phyloP scores from a whole-genome alignment of 106 monocot species.

The Allium cepa region DNA sequence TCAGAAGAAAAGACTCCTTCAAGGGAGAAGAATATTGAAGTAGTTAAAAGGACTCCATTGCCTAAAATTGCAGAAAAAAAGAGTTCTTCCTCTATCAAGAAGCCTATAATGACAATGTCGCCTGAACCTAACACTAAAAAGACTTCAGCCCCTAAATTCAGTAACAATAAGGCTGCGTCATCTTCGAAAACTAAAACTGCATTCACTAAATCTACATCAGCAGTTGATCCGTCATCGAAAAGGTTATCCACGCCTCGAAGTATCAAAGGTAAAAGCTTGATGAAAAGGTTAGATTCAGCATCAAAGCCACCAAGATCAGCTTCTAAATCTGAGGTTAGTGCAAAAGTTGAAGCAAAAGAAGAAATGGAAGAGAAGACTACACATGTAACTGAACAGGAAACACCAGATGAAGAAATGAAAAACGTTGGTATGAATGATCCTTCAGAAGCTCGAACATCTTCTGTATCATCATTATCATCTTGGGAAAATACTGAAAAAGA shows the following conservation, averaged over 20 bases:
- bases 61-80: constrained; percentile 4
- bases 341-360: constrained; percentile 15
- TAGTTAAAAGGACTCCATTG: neutral
- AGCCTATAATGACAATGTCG: neutral
- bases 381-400: neutral
- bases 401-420: neutral
- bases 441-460: too few relatives aligned
- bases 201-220: constrained; percentile 9
- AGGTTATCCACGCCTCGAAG: constrained; percentile 7
- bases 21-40: neutral
- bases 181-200: constrained; percentile 7
- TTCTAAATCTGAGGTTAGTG: constrained; percentile 8
- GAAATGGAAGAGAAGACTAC: constrained; percentile 2
- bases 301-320: constrained; percentile 1
- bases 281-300: constrained; percentile 3
- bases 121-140: constrained; percentile 9
- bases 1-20: neutral
- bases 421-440: too few relatives aligned
- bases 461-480: too few relatives aligned
- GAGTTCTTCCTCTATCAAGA: constrained; percentile 6
- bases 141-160: constrained; percentile 7
- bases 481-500: neutral
- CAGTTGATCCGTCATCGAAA: neutral
- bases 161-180: neutral
- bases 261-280: constrained; percentile 12